These are phyloP conservation scores for Aspergillaceae sp. DNA, from an alignment of 2,329 filamentous ascomycete genomes.

Conservation along the genomic window DNA sequence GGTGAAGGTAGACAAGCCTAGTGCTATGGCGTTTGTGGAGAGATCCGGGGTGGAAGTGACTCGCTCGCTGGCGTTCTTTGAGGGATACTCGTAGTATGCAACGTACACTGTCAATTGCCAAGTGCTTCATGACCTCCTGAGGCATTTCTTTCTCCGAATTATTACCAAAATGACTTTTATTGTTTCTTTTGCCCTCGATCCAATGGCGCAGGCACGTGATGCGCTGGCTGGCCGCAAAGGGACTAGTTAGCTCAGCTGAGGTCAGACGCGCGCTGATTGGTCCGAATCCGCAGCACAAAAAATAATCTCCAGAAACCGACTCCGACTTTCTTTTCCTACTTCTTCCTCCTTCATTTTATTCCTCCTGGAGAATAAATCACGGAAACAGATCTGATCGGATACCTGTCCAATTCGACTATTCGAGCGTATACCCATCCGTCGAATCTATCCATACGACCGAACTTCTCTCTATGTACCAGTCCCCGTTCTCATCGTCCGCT, in stretches of 20 bases:
- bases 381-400: too few species aligned
- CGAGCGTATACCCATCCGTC: not conserved
- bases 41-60: constrained; percentile 43
- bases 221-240: constrained; percentile 1
- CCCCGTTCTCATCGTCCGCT: constrained; percentile 19
- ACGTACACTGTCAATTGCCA: too few species aligned
- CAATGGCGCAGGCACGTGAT: constrained; percentile 11
- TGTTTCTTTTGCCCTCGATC: too few species aligned
- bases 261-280: constrained; percentile 10
- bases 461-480: constrained; percentile 28
- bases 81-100: constrained; percentile 3
- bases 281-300: not conserved
- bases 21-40: constrained; percentile 42
- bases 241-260: constrained; percentile 6
- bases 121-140: too few species aligned
- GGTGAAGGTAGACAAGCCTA: constrained; percentile 43
- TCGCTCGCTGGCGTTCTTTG: constrained; percentile 38
- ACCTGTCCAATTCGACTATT: too few species aligned
- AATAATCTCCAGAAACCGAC: not conserved
- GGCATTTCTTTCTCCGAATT: too few species aligned
- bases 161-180: too few species aligned
- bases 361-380: not conserved
- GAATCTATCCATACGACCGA: not conserved
- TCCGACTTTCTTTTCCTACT: constrained; percentile 1
- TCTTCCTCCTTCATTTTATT: constrained; percentile 3